Base-by-base conservation (phyloP, 2,329 filamentous ascomycete species). In the Neoarthrinium moseri region DNA sequence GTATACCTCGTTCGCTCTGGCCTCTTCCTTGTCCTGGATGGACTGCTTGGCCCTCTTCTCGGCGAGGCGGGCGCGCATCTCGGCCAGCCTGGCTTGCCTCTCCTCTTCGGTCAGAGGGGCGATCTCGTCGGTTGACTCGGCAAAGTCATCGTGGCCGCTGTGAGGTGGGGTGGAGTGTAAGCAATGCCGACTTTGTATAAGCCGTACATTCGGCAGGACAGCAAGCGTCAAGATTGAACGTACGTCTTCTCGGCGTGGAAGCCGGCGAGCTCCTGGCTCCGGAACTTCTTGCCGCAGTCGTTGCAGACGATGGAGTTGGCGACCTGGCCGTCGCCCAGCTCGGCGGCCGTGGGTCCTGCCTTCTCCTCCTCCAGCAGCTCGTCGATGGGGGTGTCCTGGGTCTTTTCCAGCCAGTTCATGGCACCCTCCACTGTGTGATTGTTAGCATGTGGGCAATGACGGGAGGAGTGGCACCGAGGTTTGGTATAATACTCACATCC, bases 381-480 rank as follows among this genome's bases (percentile, higher is more conserved):
- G 29, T 96, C 91, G 33, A 96, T 64, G 2, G 88, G 77, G 57
- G 88, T 95, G 66, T 96, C 90, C 64, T 95, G 85, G 63, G 95
- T 95, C 57, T 87, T 81, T 64, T 95, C 91, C 2, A 99, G 80
- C 94, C 94, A 99, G 71, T 96, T 89, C 47, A 99, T 80, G 43
- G 94, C 94, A 55, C 85, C 87, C 64, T 94, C 86, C 37, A 96
- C 89, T 92, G 51, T 45, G 46, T 6, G 40, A 48, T 29, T 44
- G 51, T 55, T 47, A 51, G 33, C 15, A 45, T 35, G 35, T 20
- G 30, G 32, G n/a, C n/a, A 7, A 21, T 26, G 8, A 22, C 15
- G 33, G 17, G 21, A 22, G n/a, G 7, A 37, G 42, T 10, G 12
- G 5, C 13, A 18, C 23, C n/a, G 30, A 53, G 32, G 57, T 47